These are phyloP conservation scores for Sphaerulina musiva DNA, from an alignment of 2,329 filamentous ascomycete genomes.

Conservation along the genomic window DNA sequence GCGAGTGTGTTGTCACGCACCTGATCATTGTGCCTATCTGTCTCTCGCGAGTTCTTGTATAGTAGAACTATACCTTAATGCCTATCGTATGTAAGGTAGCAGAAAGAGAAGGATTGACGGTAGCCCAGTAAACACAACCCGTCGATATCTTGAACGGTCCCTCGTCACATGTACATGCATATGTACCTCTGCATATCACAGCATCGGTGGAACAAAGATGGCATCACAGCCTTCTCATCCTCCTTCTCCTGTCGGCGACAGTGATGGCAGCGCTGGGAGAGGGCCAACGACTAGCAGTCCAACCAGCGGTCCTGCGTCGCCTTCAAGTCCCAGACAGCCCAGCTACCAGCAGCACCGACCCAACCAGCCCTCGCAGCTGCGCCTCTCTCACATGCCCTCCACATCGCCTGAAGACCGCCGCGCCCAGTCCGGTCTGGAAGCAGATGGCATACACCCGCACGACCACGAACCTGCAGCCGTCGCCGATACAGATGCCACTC, in stretches of 20 bases:
- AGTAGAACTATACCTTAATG: too few species aligned
- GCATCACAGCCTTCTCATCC: neutral
- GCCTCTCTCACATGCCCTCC: constrained; percentile 41
- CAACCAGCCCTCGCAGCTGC: constrained; percentile 31
- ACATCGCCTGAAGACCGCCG: constrained; percentile 39
- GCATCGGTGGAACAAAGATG: neutral
- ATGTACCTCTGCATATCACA: neutral
- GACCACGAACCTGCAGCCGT: constrained; percentile 32
- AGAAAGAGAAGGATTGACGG: too few species aligned
- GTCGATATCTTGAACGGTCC: too few species aligned
- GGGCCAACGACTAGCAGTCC: constrained; percentile 11
- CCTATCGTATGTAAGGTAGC: too few species aligned
- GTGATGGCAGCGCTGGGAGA: neutral
- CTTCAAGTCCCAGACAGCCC: constrained; percentile 1
- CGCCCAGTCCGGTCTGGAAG: constrained; percentile 18
- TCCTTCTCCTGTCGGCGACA: neutral
- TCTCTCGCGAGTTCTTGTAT: too few species aligned
- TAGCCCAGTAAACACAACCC: too few species aligned
- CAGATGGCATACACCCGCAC: constrained; percentile 31
- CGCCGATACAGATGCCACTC: constrained; percentile 17
- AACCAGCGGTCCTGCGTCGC: constrained; percentile 3
- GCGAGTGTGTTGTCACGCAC: neutral
- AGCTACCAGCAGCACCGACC: constrained; percentile 26
- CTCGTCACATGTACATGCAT: neutral
- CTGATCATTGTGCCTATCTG: too few species aligned